These are phyloP conservation scores for Austropuccinia psidii DNA, from an alignment of 1,284 basidiomycete genomes.

Conservation along the genomic window DNA sequence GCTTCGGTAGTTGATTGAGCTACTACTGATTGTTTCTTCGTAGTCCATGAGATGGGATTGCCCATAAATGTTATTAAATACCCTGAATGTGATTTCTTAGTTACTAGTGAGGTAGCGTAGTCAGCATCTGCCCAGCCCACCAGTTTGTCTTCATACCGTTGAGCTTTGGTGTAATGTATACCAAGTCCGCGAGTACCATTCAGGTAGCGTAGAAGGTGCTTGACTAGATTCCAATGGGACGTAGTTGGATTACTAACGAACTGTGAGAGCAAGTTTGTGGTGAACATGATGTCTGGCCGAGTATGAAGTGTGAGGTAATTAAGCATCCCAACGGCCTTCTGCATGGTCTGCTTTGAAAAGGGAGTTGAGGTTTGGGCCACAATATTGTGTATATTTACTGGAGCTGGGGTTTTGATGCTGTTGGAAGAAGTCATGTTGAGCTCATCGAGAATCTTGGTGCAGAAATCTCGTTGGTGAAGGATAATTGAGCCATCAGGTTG, in stretches of 20 bases:
- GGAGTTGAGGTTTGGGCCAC: background rate
- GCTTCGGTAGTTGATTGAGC: slow-evolving; percentile 1
- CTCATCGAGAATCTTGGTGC: background rate
- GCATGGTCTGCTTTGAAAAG: background rate
- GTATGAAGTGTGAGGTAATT: background rate
- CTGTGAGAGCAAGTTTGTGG: background rate
- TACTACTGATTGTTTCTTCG: background rate
- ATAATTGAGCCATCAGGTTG: background rate
- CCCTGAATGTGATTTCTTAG: background rate
- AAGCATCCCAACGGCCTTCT: slow-evolving; percentile 7
- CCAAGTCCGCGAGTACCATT: background rate
- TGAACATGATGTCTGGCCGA: slow-evolving; percentile 1
- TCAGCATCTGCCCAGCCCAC: slow-evolving; percentile 22
- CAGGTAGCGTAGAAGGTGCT: background rate
- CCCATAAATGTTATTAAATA: slow-evolving; percentile 1
- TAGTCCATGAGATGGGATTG: slow-evolving; percentile 6
- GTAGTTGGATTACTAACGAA: background rate
- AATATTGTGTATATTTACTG: background rate
- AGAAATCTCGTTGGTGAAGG: background rate
- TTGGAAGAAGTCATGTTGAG: background rate
- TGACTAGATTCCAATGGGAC: background rate
- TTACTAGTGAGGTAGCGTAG: background rate
- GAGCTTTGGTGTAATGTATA: background rate
- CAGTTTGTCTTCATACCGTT: no score
- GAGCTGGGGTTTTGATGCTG: background rate